phyloP scores from a whole-genome alignment of 306 rosid species.

The Cercis canadensis region DNA sequence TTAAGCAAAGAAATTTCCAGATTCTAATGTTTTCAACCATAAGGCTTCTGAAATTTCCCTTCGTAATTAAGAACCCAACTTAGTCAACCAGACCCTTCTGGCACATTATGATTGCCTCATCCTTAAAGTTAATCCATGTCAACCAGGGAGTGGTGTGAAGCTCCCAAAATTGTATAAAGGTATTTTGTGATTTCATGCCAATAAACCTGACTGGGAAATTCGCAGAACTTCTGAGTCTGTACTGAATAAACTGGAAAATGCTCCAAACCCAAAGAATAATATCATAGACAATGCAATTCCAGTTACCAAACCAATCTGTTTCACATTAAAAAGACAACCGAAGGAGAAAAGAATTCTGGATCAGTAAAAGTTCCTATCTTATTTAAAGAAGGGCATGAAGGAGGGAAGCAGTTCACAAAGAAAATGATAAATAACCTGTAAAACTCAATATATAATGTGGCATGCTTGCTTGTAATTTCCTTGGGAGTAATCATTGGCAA shows the following conservation, averaged over 20 bases:
- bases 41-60: constrained; percentile 1
- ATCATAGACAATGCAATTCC: constrained; percentile 70
- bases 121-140: constrained; percentile 7
- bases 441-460: constrained; percentile 61
- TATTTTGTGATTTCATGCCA: constrained; percentile 58
- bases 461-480: constrained; percentile 81
- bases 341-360: constrained; percentile 27
- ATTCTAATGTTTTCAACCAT: background rate
- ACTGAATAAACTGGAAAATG: constrained; percentile 78
- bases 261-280: constrained; percentile 77
- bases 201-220: constrained; percentile 76
- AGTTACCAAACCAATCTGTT: constrained; percentile 76
- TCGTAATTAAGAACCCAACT: constrained; percentile 8
- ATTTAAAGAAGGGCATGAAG: background rate
- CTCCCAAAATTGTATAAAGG: constrained; percentile 2
- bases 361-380: constrained; percentile 36
- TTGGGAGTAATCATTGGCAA: constrained; percentile 76
- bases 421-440: constrained; percentile 62
- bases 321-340: constrained; percentile 31
- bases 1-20: background rate
- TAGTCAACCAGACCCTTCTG: background rate
- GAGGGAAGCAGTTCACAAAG: constrained; percentile 29
- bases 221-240: constrained; percentile 76
- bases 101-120: background rate
- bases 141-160: constrained; percentile 3